Percentiles rank a stretch among this genome's conserved stretches.
Conservation (phyloP, 805 yeast species). For the Soucietia sequanensis region DNA sequence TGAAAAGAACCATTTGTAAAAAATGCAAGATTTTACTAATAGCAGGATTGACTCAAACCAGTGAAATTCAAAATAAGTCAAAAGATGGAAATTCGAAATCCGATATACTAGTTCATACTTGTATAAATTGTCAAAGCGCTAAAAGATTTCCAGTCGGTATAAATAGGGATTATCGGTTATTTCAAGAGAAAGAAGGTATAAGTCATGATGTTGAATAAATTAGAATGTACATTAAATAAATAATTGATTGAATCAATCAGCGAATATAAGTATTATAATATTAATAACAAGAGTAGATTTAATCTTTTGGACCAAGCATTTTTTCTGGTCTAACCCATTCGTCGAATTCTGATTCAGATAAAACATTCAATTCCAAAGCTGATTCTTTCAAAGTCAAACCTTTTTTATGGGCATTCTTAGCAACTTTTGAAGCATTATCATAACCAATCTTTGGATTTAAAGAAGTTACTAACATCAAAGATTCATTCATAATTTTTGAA, state of each 20-base stretch:
- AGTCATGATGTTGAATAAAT: neutral
- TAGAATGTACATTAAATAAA: neutral
- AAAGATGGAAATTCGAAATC: slow-evolving; percentile 25
- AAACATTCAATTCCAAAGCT: slow-evolving; percentile 34
- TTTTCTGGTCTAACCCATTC: slow-evolving; percentile 41
- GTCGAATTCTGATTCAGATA: slow-evolving; percentile 33
- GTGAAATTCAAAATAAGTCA: slow-evolving; percentile 44
- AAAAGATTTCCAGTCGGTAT: slow-evolving; percentile 66
- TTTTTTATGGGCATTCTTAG: slow-evolving; percentile 41
- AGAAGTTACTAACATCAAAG: slow-evolving; percentile 41
- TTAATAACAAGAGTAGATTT: too few species aligned
- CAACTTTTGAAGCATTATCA: slow-evolving; percentile 40
- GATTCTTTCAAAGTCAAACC: slow-evolving; percentile 38
- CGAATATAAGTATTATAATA: too few species aligned
- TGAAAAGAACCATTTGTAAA: slow-evolving; percentile 73
- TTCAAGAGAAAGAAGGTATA: slow-evolving; percentile 12
- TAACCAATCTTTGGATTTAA: slow-evolving; percentile 41
- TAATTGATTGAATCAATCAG: too few species aligned
- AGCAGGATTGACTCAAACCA: slow-evolving; percentile 45
- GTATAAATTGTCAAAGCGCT: slow-evolving; percentile 49
- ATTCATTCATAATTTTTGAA: slow-evolving; percentile 34
- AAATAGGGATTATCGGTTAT: slow-evolving; percentile 47
- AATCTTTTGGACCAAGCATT: slow-evolving; percentile 39
- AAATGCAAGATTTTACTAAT: slow-evolving; percentile 52
- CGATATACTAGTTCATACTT: slow-evolving; percentile 50